Evolutionary conservation across 495 filamentous ascomycete genomes (phyloP).

Genomic region (Aspergillus hancockii): DNA sequence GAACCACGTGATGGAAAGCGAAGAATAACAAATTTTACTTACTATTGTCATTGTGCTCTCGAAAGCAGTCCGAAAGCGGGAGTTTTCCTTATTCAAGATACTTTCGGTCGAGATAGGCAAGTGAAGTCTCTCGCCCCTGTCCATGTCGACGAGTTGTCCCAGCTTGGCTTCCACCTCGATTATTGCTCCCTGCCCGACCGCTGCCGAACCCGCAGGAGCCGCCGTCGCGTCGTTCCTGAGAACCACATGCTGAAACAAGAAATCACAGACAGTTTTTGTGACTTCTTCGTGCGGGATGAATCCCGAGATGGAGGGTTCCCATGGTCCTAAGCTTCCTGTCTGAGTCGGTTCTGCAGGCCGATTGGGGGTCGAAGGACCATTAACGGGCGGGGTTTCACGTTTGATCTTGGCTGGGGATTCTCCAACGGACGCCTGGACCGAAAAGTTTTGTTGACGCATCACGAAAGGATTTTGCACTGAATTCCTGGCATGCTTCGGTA

Average conservation of each 20-base stretch:
- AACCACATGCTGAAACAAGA: conserved; percentile 70
- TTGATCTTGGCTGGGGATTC: conserved; percentile 16
- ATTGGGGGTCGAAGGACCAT: conserved; percentile 16
- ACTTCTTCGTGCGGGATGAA: conserved; percentile 67
- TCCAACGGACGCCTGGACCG: conserved; percentile 20
- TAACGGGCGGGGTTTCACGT: conserved; percentile 14
- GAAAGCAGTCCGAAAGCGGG: conserved; percentile 58
- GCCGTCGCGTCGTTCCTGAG: conserved; percentile 52
- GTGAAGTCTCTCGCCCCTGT: conserved; percentile 63
- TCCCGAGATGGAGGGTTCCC: conserved; percentile 74
- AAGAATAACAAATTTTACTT: conserved; percentile 34
- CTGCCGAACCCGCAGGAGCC: conserved; percentile 45
- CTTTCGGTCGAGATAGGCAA: conserved; percentile 67
- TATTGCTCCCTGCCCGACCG: conserved; percentile 61
- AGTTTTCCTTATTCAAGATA: conserved; percentile 55
- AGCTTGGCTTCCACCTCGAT: conserved; percentile 93
- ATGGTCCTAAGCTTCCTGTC: conserved; percentile 54
- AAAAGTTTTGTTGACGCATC: conserved; percentile 27
- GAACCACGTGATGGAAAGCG: neutral
- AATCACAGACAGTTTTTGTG: conserved; percentile 69
- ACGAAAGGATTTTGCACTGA: conserved; percentile 27
- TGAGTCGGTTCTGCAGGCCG: conserved; percentile 16
- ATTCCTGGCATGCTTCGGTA: conserved; percentile 37
- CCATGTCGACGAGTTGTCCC: conserved; percentile 73
- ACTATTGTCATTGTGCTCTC: conserved; percentile 85